phyloP scores from a whole-genome alignment of 257 asterid species.

The Plectranthus barbatus region DNA sequence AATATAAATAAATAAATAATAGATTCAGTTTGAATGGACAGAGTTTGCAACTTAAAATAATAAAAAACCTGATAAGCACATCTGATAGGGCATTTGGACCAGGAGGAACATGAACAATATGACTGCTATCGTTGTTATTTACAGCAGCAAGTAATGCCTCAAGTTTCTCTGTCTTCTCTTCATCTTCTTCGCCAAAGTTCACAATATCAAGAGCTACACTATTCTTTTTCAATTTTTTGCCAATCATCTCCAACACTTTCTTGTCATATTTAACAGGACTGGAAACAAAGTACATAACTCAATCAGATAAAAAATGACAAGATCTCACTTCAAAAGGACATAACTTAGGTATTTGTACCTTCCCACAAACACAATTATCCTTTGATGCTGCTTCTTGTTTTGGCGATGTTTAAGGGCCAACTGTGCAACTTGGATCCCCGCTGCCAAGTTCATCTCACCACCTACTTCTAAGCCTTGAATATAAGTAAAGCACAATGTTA shows the following conservation, averaged over 20 bases:
- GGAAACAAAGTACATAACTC: slow-evolving; percentile 12
- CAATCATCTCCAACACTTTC: slow-evolving; percentile 86
- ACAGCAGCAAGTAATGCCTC: slow-evolving; percentile 89
- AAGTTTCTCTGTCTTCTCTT: slow-evolving; percentile 78
- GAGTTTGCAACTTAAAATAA: neutral
- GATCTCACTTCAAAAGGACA: neutral
- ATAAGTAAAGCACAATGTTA: slow-evolving; percentile 4
- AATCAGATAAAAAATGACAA: neutral
- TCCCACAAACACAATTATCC: slow-evolving; percentile 95
- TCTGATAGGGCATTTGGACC: slow-evolving; percentile 96
- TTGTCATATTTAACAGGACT: slow-evolving; percentile 94
- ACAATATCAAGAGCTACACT: slow-evolving; percentile 97
- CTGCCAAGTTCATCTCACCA: slow-evolving; percentile 88
- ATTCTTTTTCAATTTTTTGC: slow-evolving; percentile 87
- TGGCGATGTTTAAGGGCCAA: slow-evolving; percentile 97
- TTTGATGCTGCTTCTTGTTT: slow-evolving; percentile 94
- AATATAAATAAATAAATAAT: neutral
- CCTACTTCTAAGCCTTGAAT: slow-evolving; percentile 72
- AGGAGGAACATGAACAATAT: slow-evolving; percentile 83
- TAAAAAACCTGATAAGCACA: slow-evolving; percentile 75
- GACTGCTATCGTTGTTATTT: slow-evolving; percentile 91
- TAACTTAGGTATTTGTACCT: slow-evolving; percentile 36
- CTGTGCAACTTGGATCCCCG: slow-evolving; percentile 98
- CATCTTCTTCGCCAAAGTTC: slow-evolving; percentile 95
- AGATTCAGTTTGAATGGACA: neutral